phyloP scores from a whole-genome alignment of 768 basidiomycete genomes.

The Agaricus blazei region DNA sequence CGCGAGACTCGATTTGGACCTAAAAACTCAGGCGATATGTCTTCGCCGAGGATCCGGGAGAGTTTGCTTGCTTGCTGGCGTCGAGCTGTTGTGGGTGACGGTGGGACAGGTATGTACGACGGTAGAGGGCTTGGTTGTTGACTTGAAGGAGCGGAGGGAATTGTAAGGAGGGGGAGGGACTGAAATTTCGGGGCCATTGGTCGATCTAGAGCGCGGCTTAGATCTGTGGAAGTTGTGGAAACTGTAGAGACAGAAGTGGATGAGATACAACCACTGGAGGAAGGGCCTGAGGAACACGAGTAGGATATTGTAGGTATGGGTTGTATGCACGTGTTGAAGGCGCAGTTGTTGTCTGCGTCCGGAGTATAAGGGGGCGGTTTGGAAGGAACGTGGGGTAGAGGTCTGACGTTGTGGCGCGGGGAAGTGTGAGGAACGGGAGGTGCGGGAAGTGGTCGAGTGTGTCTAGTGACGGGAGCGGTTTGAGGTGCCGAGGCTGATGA shows the following conservation, averaged over 20 bases:
- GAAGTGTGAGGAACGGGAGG: neutral
- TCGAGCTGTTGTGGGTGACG: conserved; percentile 17
- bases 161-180: neutral
- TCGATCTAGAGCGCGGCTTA: neutral
- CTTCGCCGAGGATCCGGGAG: conserved; percentile 21
- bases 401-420: conserved; percentile 1
- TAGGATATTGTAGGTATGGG: neutral
- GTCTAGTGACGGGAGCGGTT: neutral
- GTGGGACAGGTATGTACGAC: conserved; percentile 13
- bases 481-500: neutral
- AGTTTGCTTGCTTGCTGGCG: conserved; percentile 18
- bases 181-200: neutral
- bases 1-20: neutral
- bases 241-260: neutral
- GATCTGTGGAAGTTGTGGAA: neutral
- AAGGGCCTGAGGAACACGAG: neutral
- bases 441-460: neutral
- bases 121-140: conserved; percentile 1
- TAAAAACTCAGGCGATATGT: conserved; percentile 4
- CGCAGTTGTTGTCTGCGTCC: neutral
- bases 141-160: neutral
- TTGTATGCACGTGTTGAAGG: neutral
- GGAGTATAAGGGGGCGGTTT: conserved; percentile 2
- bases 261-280: neutral
- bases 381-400: conserved; percentile 1